Evolutionary conservation across 345 rosid genomes (phyloP).

Genomic region (Rhizophora mangle): DNA sequence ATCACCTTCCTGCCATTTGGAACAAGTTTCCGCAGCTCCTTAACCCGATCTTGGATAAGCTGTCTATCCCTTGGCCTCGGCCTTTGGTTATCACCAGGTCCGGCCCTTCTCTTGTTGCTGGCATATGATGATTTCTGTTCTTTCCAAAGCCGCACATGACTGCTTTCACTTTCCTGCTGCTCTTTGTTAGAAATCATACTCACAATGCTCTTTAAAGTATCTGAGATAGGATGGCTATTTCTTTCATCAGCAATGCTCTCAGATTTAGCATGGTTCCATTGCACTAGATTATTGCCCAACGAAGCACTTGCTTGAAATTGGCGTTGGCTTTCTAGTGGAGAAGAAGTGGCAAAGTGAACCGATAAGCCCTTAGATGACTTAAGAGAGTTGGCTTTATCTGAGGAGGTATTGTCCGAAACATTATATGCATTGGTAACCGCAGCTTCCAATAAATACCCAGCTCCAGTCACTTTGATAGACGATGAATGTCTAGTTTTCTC

Average conservation of each 20-base stretch:
- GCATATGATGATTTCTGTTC: conserved; percentile 18
- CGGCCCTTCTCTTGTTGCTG: conserved; percentile 41
- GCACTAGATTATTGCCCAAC: conserved; percentile 14
- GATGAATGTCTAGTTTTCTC: conserved; percentile 22
- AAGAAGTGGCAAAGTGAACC: conserved; percentile 6
- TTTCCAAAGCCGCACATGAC: conserved; percentile 16
- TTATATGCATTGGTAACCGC: conserved; percentile 28
- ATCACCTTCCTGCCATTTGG: conserved; percentile 55
- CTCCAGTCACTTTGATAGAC: conserved; percentile 21
- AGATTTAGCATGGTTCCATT: conserved; percentile 20
- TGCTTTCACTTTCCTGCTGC: conserved; percentile 9
- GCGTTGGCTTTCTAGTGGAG: conserved; percentile 17
- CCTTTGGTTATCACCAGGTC: conserved; percentile 44
- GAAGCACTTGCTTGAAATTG: conserved; percentile 4
- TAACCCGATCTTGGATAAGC: conserved; percentile 64
- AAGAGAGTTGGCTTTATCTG: not conserved
- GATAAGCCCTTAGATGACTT: conserved; percentile 17
- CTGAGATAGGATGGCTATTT: conserved; percentile 14
- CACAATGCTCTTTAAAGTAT: conserved; percentile 25
- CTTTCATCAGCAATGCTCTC: conserved; percentile 2
- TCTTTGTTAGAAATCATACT: conserved; percentile 21
- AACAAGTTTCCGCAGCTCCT: conserved; percentile 63
- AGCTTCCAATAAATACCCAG: conserved; percentile 45
- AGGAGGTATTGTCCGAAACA: conserved; percentile 13
- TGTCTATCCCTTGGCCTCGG: conserved; percentile 71